A percentile compares a stretch with the other conserved stretches of the same genome.
Conservation (phyloP, 129 eudicot genomes). For the Erigeron canadensis region DNA sequence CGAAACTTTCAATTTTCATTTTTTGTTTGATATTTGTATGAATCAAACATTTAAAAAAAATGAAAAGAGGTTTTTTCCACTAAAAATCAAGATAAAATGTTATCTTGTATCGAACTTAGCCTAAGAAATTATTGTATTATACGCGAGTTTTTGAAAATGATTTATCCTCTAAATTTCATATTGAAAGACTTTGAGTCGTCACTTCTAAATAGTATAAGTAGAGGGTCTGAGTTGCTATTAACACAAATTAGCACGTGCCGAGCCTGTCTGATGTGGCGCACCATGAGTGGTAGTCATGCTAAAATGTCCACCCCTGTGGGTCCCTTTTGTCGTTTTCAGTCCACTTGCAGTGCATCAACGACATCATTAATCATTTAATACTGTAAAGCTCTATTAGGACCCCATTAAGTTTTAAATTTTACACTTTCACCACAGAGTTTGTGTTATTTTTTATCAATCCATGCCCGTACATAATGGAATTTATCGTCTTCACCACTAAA, state of each 20-base stretch:
- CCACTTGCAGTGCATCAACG: slow-evolving; percentile 27
- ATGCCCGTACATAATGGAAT: background rate
- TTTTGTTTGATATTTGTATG: too few relatives aligned
- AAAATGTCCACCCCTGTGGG: slow-evolving; percentile 29
- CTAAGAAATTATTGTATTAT: too few relatives aligned
- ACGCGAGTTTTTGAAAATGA: too few relatives aligned
- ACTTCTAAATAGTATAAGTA: background rate
- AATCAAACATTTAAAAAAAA: too few relatives aligned
- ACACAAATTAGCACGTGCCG: slow-evolving; percentile 22
- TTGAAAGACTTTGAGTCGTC: background rate
- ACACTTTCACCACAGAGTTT: background rate
- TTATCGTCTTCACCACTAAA: background rate
- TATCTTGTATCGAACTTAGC: too few relatives aligned
- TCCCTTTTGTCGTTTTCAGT: slow-evolving; percentile 28
- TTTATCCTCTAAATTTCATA: background rate
- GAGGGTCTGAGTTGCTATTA: slow-evolving; percentile 12
- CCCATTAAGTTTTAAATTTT: slow-evolving; percentile 3
- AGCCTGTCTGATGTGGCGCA: slow-evolving; percentile 31
- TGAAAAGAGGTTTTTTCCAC: too few relatives aligned
- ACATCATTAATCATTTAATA: background rate
- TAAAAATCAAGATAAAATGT: too few relatives aligned
- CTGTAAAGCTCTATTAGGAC: background rate
- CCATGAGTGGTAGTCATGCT: slow-evolving; percentile 28
- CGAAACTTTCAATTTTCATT: too few relatives aligned
- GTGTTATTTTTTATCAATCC: background rate